These are phyloP conservation scores for Plantago major DNA, from an alignment of 257 asterid species.

Conservation along the genomic window DNA sequence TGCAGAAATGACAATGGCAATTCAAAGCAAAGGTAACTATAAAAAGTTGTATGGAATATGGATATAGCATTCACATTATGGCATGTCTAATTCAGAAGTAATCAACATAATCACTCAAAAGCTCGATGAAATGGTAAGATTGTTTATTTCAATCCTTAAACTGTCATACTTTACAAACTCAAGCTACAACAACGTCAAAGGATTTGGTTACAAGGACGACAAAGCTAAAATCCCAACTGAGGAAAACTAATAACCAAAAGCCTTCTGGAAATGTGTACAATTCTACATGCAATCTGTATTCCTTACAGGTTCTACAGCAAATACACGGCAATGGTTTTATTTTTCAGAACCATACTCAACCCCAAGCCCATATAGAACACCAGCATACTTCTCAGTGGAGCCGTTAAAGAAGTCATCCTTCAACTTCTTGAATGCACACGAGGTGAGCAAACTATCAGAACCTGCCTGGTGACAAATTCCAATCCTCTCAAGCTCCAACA, in stretches of 20 bases:
- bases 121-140: neutral
- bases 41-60: too few species aligned
- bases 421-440: conserved; percentile 32
- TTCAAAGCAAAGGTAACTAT: too few species aligned
- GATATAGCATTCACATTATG: too few species aligned
- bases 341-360: conserved; percentile 33
- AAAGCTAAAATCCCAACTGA: conserved; percentile 23
- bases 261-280: conserved; percentile 23
- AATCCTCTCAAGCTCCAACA: conserved; percentile 33
- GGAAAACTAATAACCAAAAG: too few species aligned
- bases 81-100: too few species aligned
- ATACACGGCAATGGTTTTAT: conserved; percentile 15
- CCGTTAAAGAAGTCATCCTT: conserved; percentile 32
- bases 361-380: conserved; percentile 37
- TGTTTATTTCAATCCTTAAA: conserved; percentile 1
- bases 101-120: too few species aligned
- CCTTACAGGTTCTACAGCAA: conserved; percentile 22
- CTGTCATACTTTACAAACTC: conserved; percentile 33
- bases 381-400: conserved; percentile 29
- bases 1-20: too few species aligned
- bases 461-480: conserved; percentile 43
- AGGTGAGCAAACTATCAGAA: conserved; percentile 38
- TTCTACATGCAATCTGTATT: conserved; percentile 22
- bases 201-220: conserved; percentile 19
- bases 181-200: conserved; percentile 32